These are phyloP conservation scores for Mycena vitilis DNA, from an alignment of 768 basidiomycete species.

Conservation along the genomic window DNA sequence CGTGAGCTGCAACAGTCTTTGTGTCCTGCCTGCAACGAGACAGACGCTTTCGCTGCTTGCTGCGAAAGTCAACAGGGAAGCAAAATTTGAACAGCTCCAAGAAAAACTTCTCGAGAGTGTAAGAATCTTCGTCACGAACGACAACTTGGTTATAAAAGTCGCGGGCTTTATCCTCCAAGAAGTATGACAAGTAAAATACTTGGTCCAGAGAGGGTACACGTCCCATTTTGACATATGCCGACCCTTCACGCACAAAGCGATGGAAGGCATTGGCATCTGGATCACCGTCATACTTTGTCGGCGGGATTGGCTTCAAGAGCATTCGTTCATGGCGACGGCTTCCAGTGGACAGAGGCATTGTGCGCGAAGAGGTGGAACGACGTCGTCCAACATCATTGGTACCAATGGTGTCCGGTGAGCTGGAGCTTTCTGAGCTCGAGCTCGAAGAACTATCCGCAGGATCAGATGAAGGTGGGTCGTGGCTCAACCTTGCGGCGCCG, in stretches of 20 bases:
- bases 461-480: slow-evolving; percentile 1
- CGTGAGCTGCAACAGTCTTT: slow-evolving; percentile 38
- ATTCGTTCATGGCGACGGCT: not conserved
- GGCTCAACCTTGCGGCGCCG: not conserved
- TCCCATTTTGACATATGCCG: slow-evolving; percentile 40
- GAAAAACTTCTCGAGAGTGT: slow-evolving; percentile 46
- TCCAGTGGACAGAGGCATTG: not conserved
- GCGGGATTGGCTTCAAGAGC: slow-evolving; percentile 41
- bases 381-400: not conserved
- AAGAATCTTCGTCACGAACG: slow-evolving; percentile 37
- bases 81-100: slow-evolving; percentile 50
- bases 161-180: slow-evolving; percentile 45
- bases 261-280: slow-evolving; percentile 39
- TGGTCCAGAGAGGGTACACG: slow-evolving; percentile 21
- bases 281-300: slow-evolving; percentile 42
- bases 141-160: slow-evolving; percentile 49
- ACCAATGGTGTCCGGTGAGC: not conserved
- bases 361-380: not conserved
- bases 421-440: slow-evolving; percentile 7
- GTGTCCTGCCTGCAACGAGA: slow-evolving; percentile 12
- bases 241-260: slow-evolving; percentile 42
- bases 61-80: slow-evolving; percentile 46
- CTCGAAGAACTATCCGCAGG: slow-evolving; percentile 10
- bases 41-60: slow-evolving; percentile 17
- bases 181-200: slow-evolving; percentile 42